phyloP scores from a whole-genome alignment of 768 basidiomycete genomes.

The Trametes coccinea region DNA sequence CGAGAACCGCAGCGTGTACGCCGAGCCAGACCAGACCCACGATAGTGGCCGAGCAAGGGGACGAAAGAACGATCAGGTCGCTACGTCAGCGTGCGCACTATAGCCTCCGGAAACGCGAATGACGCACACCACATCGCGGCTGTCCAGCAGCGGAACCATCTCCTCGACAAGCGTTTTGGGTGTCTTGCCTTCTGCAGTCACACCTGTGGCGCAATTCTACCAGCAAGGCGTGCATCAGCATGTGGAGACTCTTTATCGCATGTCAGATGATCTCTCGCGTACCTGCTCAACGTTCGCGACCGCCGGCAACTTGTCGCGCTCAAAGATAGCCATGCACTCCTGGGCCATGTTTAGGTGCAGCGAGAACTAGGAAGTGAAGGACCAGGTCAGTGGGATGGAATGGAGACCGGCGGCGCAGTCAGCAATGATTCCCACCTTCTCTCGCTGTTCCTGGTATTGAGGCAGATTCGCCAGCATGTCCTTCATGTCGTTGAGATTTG shows the following conservation, averaged over 20 bases:
- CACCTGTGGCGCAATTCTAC: conserved; percentile 93
- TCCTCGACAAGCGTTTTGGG: conserved; percentile 95
- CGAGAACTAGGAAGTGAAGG: conserved; percentile 66
- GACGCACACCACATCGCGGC: conserved; percentile 76
- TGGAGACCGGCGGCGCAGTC: background rate
- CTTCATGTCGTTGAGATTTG: conserved; percentile 95
- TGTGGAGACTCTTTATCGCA: background rate
- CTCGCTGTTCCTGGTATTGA: conserved; percentile 92
- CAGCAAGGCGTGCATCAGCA: background rate
- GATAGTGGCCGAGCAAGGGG: background rate
- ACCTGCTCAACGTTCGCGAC: conserved; percentile 93
- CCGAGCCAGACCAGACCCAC: background rate
- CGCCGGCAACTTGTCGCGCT: conserved; percentile 78
- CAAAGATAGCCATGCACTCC: conserved; percentile 94
- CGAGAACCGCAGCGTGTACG: background rate
- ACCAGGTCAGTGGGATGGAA: background rate
- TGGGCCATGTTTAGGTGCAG: conserved; percentile 97
- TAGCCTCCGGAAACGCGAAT: background rate
- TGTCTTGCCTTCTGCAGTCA: conserved; percentile 89
- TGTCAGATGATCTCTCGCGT: conserved; percentile 2
- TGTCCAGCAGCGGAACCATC: conserved; percentile 95
- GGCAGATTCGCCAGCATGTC: conserved; percentile 96
- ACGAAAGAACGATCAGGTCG: background rate
- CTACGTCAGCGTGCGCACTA: conserved; percentile 11
- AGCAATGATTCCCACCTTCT: conserved; percentile 59